Base-by-base conservation (phyloP, 1,139 yeast species). In the Suhomyces bolitotheri region DNA sequence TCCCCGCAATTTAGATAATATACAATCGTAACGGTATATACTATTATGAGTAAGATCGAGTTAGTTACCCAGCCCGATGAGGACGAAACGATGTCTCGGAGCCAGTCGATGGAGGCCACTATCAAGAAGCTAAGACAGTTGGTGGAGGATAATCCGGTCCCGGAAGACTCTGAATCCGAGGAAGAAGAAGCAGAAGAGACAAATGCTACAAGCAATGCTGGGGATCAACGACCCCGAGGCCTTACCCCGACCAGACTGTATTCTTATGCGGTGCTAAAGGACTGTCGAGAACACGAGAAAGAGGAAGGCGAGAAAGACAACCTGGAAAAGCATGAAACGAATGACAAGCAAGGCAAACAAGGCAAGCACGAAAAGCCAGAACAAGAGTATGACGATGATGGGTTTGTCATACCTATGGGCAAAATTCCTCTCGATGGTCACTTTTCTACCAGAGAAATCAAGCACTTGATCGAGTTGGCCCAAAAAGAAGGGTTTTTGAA, bases 371-470 rank as follows among this genome's bases (percentile, higher is more conserved):
- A 24, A 10, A 12, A 5, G 7, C 26, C 9, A 8, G 16, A 19
- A 8, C 39, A 31, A 11, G 45, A 50, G 16, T 42, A 46, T 28
- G 72, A 66, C 41, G 41, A 51, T 6, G 72, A 66, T 34, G 73
- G 73, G 11, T 62, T 66, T 38, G 61, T 52, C 34, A 51, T 66
- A 10, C 73, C 73, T 2, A 46, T 47, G 23, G 72, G 71, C 1
- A 67, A 62, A 40, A 61, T 67, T 7, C 73, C 73, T 0, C 35
- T 67, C 21, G 73, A 67, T 38, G 69, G 71, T 7, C 69, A 67
- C 44, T 67, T 67, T 41, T 60, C 72, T 4, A 58, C 71, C 5
- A 45, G 45, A 4, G 73, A 67, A 40, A 43, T 67, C 14, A 46
- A 53, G 34, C 56, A 57, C 24, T 48, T 67, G 37, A 55, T 67